Evolutionary conservation across 1,139 yeast species (phyloP).

Genomic region (Ogataea hybrid): DNA sequence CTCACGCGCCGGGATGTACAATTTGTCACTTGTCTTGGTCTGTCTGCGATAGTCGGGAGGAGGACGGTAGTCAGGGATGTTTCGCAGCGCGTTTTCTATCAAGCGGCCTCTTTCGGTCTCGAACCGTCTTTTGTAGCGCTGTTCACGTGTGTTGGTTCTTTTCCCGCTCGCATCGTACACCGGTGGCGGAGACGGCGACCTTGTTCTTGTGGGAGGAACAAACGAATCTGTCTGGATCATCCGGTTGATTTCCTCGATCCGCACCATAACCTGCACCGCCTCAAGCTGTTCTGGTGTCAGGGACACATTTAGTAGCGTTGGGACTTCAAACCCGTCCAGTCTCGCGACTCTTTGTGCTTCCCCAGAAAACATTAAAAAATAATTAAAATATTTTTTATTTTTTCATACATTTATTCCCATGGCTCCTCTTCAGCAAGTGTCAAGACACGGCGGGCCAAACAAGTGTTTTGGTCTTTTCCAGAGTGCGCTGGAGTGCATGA

Average conservation of each 20-base stretch:
- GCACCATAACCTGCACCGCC: constrained; percentile 69
- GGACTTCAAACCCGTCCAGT: constrained; percentile 3
- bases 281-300: constrained; percentile 84
- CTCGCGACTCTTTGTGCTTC: constrained; percentile 1
- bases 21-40: constrained; percentile 68
- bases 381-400: background rate
- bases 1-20: constrained; percentile 81
- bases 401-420: too few relatives aligned
- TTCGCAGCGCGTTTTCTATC: constrained; percentile 68
- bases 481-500: constrained; percentile 36
- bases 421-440: constrained; percentile 34
- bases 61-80: constrained; percentile 76
- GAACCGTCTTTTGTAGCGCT: constrained; percentile 54
- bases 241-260: constrained; percentile 79
- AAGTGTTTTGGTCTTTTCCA: constrained; percentile 36
- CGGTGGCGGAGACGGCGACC: constrained; percentile 94
- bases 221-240: constrained; percentile 50
- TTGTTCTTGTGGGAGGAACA: constrained; percentile 30
- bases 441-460: constrained; percentile 36
- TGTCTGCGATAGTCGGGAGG: constrained; percentile 76
- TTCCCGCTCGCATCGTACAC: constrained; percentile 79
- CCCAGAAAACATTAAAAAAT: constrained; percentile 4
- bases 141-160: constrained; percentile 81
- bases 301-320: constrained; percentile 28
- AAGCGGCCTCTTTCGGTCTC: constrained; percentile 80